Evolutionary conservation across 495 filamentous ascomycete species (phyloP).

Genomic region (Bathelium albidoporum): DNA sequence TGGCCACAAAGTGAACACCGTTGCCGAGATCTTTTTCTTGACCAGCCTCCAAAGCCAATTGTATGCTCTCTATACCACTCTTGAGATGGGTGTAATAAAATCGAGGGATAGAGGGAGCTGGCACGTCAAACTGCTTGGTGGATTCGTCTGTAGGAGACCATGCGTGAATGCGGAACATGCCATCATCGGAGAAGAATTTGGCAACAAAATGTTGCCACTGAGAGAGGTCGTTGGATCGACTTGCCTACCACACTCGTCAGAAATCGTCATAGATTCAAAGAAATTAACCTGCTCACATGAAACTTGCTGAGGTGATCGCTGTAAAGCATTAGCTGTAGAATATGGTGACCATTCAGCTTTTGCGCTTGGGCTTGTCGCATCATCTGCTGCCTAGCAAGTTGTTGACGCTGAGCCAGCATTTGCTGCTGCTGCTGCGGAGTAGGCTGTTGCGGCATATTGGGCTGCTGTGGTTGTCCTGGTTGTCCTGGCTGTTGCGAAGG

Average conservation of each 20-base stretch:
- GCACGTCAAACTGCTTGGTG: constrained; percentile 68
- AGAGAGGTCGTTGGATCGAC: constrained; percentile 44
- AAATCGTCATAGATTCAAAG: neutral
- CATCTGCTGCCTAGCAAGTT: constrained; percentile 14
- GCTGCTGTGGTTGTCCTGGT: neutral
- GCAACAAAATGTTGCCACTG: constrained; percentile 72
- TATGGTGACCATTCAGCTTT: constrained; percentile 36
- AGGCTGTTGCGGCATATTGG: neutral
- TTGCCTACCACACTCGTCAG: neutral
- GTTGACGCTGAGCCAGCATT: constrained; percentile 13
- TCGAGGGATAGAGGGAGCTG: constrained; percentile 60
- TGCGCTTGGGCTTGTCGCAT: constrained; percentile 14
- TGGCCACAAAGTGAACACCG: constrained; percentile 19
- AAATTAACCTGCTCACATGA: constrained; percentile 34
- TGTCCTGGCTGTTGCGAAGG: constrained; percentile 5
- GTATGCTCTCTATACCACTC: constrained; percentile 70
- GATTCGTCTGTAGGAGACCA: constrained; percentile 41
- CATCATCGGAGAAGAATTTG: constrained; percentile 60
- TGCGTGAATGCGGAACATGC: constrained; percentile 51
- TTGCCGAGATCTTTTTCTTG: constrained; percentile 19
- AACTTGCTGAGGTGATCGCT: constrained; percentile 60
- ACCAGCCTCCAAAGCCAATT: constrained; percentile 58
- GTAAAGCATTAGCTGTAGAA: constrained; percentile 58
- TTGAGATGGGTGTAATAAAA: constrained; percentile 76
- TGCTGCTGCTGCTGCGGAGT: constrained; percentile 11